These are phyloP conservation scores for Penicillium tannophilum DNA, from an alignment of 495 filamentous ascomycete species.

Conservation along the genomic window DNA sequence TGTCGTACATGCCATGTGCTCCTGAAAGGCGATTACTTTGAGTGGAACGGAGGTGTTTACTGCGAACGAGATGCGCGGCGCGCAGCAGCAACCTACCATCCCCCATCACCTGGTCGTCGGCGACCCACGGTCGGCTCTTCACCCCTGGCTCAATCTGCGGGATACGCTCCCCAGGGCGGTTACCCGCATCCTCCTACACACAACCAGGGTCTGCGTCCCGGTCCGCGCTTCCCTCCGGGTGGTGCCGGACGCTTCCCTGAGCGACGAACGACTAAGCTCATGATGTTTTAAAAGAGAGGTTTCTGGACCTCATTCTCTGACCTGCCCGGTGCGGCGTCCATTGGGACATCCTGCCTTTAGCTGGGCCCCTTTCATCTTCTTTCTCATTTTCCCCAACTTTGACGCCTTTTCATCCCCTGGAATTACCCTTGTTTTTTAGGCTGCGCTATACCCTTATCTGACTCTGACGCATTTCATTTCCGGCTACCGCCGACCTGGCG, in stretches of 20 bases:
- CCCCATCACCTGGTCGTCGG: slow-evolving; percentile 32
- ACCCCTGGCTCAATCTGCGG: slow-evolving; percentile 25
- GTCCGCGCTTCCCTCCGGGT: slow-evolving; percentile 29
- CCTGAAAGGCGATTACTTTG: slow-evolving; percentile 71
- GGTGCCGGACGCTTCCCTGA: slow-evolving; percentile 59
- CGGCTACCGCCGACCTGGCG: slow-evolving; percentile 18
- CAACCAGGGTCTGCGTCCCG: slow-evolving; percentile 33
- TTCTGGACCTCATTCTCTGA: background rate
- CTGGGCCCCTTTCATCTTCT: slow-evolving; percentile 1
- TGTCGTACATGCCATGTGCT: slow-evolving; percentile 60
- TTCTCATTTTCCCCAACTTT: background rate
- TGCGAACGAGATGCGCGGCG: slow-evolving; percentile 85
- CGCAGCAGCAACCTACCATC: slow-evolving; percentile 48
- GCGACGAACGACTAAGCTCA: slow-evolving; percentile 80
- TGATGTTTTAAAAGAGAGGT: slow-evolving; percentile 70
- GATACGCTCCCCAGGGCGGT: slow-evolving; percentile 20
- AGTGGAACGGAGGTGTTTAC: slow-evolving; percentile 66
- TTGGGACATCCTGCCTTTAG: background rate
- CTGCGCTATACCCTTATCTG: slow-evolving; percentile 28
- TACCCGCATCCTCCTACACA: slow-evolving; percentile 33
- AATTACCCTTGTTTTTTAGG: slow-evolving; percentile 8
- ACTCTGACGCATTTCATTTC: slow-evolving; percentile 10
- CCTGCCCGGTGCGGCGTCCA: slow-evolving; percentile 1
- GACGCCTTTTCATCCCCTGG: background rate
- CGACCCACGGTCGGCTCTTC: slow-evolving; percentile 24